Evolutionary conservation across 2,329 filamentous ascomycete genomes (phyloP).

Genomic region (Clonostachys byssicola): DNA sequence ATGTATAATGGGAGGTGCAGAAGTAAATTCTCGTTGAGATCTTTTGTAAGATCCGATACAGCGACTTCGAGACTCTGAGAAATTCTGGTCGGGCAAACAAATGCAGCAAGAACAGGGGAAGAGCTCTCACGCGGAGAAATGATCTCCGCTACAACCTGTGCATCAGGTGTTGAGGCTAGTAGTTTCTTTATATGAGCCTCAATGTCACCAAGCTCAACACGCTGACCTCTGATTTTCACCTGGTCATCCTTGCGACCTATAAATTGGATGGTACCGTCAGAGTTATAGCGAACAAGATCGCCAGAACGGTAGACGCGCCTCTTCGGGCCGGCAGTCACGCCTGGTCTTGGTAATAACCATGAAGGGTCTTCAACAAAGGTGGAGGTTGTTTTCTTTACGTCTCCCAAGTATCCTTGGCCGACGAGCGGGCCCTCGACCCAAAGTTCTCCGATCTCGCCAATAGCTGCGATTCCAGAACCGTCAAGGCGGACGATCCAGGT

Average conservation of each 20-base stretch:
- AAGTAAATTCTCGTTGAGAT: background rate
- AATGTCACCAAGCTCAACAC: slow-evolving; percentile 36
- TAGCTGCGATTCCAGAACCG: slow-evolving; percentile 2
- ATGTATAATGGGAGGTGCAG: background rate
- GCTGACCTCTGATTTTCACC: slow-evolving; percentile 54
- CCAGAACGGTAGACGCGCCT: slow-evolving; percentile 35
- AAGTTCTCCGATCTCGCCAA: slow-evolving; percentile 22
- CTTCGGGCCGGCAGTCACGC: background rate
- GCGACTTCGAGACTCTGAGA: background rate
- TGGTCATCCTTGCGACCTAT: slow-evolving; percentile 52
- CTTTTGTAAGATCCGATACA: background rate
- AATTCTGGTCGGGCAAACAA: background rate
- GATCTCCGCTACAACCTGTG: slow-evolving; percentile 31
- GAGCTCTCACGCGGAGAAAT: slow-evolving; percentile 25
- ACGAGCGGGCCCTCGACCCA: slow-evolving; percentile 38
- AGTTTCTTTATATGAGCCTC: slow-evolving; percentile 6
- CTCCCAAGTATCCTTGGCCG: slow-evolving; percentile 43
- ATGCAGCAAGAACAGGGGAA: background rate
- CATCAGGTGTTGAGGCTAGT: slow-evolving; percentile 16
- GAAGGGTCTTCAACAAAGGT: slow-evolving; percentile 15
- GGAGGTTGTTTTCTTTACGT: slow-evolving; percentile 18
- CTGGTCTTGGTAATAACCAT: slow-evolving; percentile 6
- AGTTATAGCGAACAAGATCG: slow-evolving; percentile 35
- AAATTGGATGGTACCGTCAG: slow-evolving; percentile 32
- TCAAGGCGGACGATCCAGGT: slow-evolving; percentile 14